Evolutionary conservation across 768 basidiomycete species (phyloP), one percentile per base, ranked within the genome.

Genomic region (Chiua virens): DNA sequence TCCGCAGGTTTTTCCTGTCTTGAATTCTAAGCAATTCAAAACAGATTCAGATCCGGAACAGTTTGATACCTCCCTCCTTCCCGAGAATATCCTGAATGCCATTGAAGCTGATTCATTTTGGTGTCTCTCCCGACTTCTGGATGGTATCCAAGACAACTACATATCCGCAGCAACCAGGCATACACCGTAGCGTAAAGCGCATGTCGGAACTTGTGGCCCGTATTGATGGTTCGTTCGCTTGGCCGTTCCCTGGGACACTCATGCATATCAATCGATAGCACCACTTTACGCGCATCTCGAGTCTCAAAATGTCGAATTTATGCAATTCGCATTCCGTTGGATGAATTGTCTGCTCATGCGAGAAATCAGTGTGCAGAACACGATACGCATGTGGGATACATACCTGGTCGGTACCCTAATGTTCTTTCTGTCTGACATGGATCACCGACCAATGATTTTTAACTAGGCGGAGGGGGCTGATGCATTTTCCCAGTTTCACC

Each of bases 241-340:
- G 34, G 5, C 15, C 38, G n/a, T 18, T 4, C 4, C 28, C n/a
- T 10, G 23, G 22, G 23, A 9, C 4, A 40, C 7, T 13, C 21
- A 22, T 8, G 14, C 20, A 41, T 35, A 25, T 45, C 41, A 8
- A 45, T 51, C 28, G 15, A 50, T 34, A 96, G 92, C 87, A 18
- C 92, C 93, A 3, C 79, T 99, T n/a, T 79, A 86, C 5, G 73
- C 81, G 8, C 97, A 99, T 71, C 79, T 99, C 45, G 86, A 87
- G 55, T 73, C 85, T 11, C 88, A 99, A 71, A 91, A 89, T 61
- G 94, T 99, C 59, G 95, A 98, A 74, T 99, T 97, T 65, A 97
- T 99, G 87, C 97, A 99, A 67, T 99, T 99, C 62, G 96, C 97
- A 35, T 99, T 99, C 73, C 81, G 97, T 45, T 99, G 97, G 97